Conservation (phyloP, 257 asterid species). For the Solanum neorickii region DNA sequence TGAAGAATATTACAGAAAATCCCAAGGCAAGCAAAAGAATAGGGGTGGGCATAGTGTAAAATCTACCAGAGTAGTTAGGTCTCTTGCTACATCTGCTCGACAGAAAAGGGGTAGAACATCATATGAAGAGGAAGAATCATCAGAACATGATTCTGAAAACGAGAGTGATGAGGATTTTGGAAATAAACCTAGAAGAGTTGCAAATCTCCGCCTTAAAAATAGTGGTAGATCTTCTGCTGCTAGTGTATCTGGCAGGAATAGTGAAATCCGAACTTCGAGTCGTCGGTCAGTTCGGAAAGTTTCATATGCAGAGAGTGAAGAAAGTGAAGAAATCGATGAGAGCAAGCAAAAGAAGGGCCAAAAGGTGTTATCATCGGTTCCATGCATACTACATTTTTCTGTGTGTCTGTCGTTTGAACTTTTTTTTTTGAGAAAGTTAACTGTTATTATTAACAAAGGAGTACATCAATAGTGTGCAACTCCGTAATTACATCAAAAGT, state of each 20-base stretch:
- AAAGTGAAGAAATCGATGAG: conserved; percentile 80
- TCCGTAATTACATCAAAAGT: background rate
- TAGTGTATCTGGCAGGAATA: conserved; percentile 37
- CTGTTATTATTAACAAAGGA: background rate
- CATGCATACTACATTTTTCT: background rate
- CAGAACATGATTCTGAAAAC: conserved; percentile 61
- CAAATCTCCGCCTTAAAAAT: conserved; percentile 38
- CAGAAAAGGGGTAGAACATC: conserved; percentile 52
- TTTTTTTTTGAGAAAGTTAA: background rate
- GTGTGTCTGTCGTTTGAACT: background rate
- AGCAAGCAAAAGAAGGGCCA: conserved; percentile 51
- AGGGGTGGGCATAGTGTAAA: conserved; percentile 46
- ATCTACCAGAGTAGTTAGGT: conserved; percentile 42
- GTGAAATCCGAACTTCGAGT: conserved; percentile 70
- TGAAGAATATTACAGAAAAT: conserved; percentile 37
- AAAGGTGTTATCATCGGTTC: conserved; percentile 39
- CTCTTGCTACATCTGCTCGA: conserved; percentile 36
- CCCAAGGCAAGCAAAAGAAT: conserved; percentile 44
- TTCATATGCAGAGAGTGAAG: conserved; percentile 95
- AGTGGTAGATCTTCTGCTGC: conserved; percentile 33
- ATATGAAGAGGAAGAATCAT: conserved; percentile 63
- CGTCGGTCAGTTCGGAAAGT: conserved; percentile 91
- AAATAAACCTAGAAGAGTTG: conserved; percentile 44
- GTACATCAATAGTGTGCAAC: background rate
- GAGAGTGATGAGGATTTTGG: conserved; percentile 65